These are phyloP conservation scores for Sordariomycetes sp. DNA, from an alignment of 2,329 filamentous ascomycete species.

Conservation along the genomic window DNA sequence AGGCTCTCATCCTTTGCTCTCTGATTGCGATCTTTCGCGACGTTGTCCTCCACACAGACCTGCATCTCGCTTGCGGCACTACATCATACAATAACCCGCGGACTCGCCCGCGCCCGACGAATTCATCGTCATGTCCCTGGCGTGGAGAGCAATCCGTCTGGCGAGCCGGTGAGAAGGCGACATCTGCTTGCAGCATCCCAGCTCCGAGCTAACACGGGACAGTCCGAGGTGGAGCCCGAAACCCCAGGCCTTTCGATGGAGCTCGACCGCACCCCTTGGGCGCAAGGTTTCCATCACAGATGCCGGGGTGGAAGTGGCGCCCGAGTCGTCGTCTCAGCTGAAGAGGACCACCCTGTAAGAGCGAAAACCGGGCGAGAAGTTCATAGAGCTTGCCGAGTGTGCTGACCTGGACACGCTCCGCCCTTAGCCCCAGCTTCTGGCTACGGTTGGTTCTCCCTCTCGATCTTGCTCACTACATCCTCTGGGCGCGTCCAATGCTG, in stretches of 20 bases:
- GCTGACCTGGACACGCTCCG: neutral
- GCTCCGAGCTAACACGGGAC: neutral
- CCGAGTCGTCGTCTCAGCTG: neutral
- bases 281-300: neutral
- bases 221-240: neutral
- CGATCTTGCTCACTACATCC: slow-evolving; percentile 2
- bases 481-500: neutral
- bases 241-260: neutral
- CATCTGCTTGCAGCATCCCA: neutral
- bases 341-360: slow-evolving; percentile 3
- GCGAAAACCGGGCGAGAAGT: neutral
- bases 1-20: neutral
- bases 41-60: neutral
- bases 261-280: neutral
- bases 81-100: neutral
- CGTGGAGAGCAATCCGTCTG: neutral
- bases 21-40: neutral
- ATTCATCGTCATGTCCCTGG: neutral
- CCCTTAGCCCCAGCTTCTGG: slow-evolving; percentile 14
- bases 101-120: neutral
- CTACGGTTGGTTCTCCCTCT: slow-evolving; percentile 12
- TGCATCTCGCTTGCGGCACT: neutral
- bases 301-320: neutral
- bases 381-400: neutral
- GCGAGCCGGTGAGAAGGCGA: neutral